Base-by-base conservation (phyloP, 805 yeast genomes). In the Wickerhamiella nectarea region DNA sequence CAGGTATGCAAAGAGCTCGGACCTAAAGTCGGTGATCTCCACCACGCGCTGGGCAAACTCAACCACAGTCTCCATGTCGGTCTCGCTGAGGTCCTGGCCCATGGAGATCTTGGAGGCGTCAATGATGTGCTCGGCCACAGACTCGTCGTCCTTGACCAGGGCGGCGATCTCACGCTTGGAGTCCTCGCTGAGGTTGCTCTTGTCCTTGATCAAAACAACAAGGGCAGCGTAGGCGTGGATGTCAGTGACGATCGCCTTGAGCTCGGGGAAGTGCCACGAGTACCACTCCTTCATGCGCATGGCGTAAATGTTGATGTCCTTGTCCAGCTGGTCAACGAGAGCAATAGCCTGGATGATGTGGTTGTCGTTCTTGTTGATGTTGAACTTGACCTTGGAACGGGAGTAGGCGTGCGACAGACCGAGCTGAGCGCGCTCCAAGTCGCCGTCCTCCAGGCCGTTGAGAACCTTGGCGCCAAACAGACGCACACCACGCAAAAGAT, bases 341-440 rank as follows among this genome's bases (percentile, higher is more conserved):
- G 98, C 96, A 70, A 91, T 91, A 43, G 98, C 95, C 72, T 91
- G 98, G 63, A 91, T 91, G 62, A 91, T 91, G 67, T 91, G 98
- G 74, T 91, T 91, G 68, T 91, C 98, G 66, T 91, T 91, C 75
- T 91, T 91, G 69, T 87, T 95, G 46, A 93, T 97, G 41, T 93
- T 81, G 65, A 91, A 91, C 89, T 91, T 91, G 63, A 91, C 98
- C 71, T 91, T 91, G 56, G 96, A 91, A 70, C 98, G 78, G 48
- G 97, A 91, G 71, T 91, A 91, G 57, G 98, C 98, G 64, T 91
- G 98, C 59, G 96, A 95, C 60, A 91, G 74, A 76, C 98, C 98
- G 57, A 91, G 76, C 70, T 91, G 97, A 38, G 98, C 98, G 69
- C 94, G 79, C 70, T 89, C 97, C 54, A 87, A 71, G 64, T 91